A percentile compares a stretch with the other conserved stretches of the same genome.
phyloP scores from a whole-genome alignment of 2,329 filamentous ascomycete species.

The Colletotrichum limetticola region DNA sequence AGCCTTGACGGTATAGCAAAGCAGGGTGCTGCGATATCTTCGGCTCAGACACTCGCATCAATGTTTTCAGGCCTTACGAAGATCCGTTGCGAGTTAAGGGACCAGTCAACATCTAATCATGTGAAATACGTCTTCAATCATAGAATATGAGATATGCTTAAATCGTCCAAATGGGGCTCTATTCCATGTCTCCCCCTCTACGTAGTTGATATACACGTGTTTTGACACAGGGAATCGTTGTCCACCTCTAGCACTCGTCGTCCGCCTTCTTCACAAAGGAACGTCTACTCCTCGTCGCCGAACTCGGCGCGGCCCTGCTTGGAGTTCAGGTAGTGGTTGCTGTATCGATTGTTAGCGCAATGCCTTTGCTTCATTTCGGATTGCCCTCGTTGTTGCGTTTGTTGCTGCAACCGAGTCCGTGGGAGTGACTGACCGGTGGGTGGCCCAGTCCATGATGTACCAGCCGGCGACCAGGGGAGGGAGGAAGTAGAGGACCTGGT shows the following conservation, averaged over 20 bases:
- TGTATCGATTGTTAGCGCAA: slow-evolving; percentile 46
- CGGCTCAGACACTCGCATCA: not conserved
- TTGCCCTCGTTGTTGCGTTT: not conserved
- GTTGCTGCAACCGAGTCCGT: not conserved
- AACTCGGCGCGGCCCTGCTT: slow-evolving; percentile 75
- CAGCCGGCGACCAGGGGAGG: slow-evolving; percentile 85
- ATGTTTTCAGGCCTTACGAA: not conserved
- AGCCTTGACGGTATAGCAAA: not conserved
- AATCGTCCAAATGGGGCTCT: slow-evolving; percentile 41
- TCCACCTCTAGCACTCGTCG: slow-evolving; percentile 42
- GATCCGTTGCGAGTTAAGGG: not conserved
- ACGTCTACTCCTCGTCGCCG: slow-evolving; percentile 52
- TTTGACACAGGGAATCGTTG: slow-evolving; percentile 54
- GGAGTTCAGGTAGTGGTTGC: slow-evolving; percentile 85
- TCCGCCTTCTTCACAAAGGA: not conserved
- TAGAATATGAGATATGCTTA: not conserved
- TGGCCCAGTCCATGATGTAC: slow-evolving; percentile 89
- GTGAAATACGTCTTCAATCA: not conserved
- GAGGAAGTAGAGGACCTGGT: slow-evolving; percentile 89
- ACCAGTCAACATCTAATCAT: not conserved
- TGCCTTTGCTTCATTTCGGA: not conserved
- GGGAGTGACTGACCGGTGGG: slow-evolving; percentile 76
- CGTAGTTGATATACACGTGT: slow-evolving; percentile 38
- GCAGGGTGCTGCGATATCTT: not conserved
- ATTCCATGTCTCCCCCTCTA: slow-evolving; percentile 47